A percentile compares a stretch with the other conserved stretches of the same genome.
Conservation (phyloP, 352 stramenopile genomes). For the Blastocystis sp. region DNA sequence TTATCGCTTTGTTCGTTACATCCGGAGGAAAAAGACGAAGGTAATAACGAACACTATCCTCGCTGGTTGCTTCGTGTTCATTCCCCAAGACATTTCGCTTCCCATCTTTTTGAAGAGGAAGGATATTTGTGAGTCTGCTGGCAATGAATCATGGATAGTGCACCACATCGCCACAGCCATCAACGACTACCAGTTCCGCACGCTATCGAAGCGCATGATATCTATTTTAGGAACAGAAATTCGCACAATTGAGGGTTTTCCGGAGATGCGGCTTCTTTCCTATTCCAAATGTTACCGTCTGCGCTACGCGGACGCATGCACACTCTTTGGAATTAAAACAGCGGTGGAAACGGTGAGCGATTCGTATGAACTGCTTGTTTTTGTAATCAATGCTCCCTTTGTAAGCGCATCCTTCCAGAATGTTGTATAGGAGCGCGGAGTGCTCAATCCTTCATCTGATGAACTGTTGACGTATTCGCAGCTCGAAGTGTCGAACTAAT, state of each 20-base stretch:
- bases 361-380: background rate
- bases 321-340: background rate
- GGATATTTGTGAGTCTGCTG: constrained; percentile 2
- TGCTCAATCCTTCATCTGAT: background rate
- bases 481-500: background rate
- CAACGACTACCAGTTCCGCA: background rate
- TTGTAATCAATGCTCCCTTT: constrained; percentile 24
- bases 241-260: constrained; percentile 8
- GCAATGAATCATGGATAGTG: background rate
- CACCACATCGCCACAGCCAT: constrained; percentile 5
- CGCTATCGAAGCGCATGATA: constrained; percentile 19
- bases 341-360: background rate
- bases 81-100: constrained; percentile 8
- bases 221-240: constrained; percentile 50
- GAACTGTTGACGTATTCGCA: constrained; percentile 16
- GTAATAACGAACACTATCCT: background rate
- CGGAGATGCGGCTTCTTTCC: background rate
- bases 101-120: constrained; percentile 19
- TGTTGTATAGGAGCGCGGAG: constrained; percentile 7
- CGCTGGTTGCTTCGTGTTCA: constrained; percentile 12
- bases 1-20: background rate
- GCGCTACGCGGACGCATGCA: background rate
- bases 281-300: background rate
- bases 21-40: constrained; percentile 1
- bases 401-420: background rate